These are phyloP conservation scores for Coffea humblotiana DNA, from an alignment of 305 asterid genomes.

Conservation along the genomic window DNA sequence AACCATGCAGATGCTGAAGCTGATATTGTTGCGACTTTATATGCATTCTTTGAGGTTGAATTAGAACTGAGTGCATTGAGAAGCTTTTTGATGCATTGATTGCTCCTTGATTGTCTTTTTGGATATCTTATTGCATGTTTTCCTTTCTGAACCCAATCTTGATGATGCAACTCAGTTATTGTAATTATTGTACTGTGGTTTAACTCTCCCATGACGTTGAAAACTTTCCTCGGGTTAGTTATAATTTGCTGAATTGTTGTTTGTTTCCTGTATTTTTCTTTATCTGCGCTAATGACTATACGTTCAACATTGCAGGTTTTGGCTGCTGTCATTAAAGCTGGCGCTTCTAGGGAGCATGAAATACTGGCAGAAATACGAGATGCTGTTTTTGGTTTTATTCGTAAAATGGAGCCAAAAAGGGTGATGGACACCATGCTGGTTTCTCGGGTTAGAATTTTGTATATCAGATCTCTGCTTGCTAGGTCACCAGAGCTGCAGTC, in stretches of 20 bases:
- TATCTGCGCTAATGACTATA: conserved; percentile 2
- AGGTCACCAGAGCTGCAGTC: conserved; percentile 99
- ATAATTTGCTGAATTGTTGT: neutral
- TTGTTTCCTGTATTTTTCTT: neutral
- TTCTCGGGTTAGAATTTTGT: conserved; percentile 98
- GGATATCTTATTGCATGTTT: neutral
- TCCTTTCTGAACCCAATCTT: neutral
- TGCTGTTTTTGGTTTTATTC: conserved; percentile 93
- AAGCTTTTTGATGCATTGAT: neutral
- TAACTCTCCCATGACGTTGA: neutral
- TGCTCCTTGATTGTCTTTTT: neutral
- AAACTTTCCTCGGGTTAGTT: neutral
- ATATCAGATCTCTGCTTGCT: conserved; percentile 94
- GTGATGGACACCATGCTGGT: conserved; percentile 99
- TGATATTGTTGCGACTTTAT: neutral
- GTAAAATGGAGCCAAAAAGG: conserved; percentile 95
- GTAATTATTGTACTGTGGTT: neutral
- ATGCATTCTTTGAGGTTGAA: neutral
- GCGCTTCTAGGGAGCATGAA: conserved; percentile 99
- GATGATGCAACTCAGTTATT: neutral
- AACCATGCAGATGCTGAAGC: neutral
- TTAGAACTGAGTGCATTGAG: neutral
- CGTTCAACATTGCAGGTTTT: conserved; percentile 64
- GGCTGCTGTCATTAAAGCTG: conserved; percentile 99
- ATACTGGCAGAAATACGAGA: conserved; percentile 99